Base-by-base conservation (phyloP, 1,284 basidiomycete genomes). In the Melampsora americana region DNA sequence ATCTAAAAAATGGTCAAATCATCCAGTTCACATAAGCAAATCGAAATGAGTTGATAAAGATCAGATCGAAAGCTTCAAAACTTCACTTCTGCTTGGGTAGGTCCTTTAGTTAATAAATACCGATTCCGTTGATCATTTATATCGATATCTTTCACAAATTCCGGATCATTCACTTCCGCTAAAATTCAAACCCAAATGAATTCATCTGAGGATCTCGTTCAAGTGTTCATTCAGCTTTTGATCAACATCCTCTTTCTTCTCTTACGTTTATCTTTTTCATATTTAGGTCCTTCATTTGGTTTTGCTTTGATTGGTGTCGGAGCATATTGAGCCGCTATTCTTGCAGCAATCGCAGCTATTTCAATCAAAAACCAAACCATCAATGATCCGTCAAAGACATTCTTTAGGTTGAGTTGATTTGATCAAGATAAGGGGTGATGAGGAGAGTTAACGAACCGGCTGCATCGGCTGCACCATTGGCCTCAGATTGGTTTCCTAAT, bases 41-140 rank as follows among this genome's bases (percentile, higher is more conserved):
- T 20, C 48, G 60, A n/a, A n/a, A n/a, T n/a, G n/a, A n/a, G n/a
- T n/a, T n/a, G n/a, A n/a, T n/a, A n/a, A n/a, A n/a, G n/a, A n/a
- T n/a, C n/a, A n/a, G n/a, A n/a, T n/a, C n/a, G n/a, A n/a, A n/a
- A n/a, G n/a, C n/a, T n/a, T n/a, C n/a, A n/a, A 39, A 28, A n/a
- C n/a, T 77, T 80, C 28, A 86, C 79, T 88, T 78, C 78, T 93
- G 92, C 86, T 95, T 98, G 95, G 1, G 95, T 98, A 39, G 90
- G 88, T 1, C 92, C 92, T 83, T 93, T 96, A 60, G 96, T 99
- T 80, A 99, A 85, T 82, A 98, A 86, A 84, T 99, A 99, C 77
- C 95, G 87, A 84, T 99, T 99, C 80, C 95, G 86, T 76, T 95
- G 86, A 84, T 99, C 96, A 84, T 99, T 98, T 83, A 99, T 96